Conservation (phyloP, 1,139 yeast species). For the Hansenula sp. region DNA sequence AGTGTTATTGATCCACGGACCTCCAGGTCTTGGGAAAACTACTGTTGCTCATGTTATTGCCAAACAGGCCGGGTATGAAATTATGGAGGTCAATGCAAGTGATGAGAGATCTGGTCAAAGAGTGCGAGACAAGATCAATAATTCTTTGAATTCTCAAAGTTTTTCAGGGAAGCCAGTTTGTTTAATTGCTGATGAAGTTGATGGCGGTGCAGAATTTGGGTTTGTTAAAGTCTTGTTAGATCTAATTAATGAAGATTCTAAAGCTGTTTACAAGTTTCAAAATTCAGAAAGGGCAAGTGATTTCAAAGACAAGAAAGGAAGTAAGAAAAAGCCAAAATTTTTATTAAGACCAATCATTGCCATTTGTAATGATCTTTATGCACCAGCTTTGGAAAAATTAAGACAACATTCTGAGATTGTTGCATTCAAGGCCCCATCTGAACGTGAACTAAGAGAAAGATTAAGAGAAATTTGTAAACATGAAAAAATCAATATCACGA, state of each 20-base stretch:
- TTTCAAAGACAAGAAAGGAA: conserved; percentile 19
- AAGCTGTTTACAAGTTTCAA: conserved; percentile 35
- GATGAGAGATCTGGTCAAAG: conserved; percentile 66
- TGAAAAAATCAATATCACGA: conserved; percentile 37
- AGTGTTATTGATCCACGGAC: conserved; percentile 78
- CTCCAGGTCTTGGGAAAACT: conserved; percentile 96
- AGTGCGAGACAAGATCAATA: conserved; percentile 59
- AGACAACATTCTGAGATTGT: conserved; percentile 73
- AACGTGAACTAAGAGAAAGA: conserved; percentile 43
- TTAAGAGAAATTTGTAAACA: conserved; percentile 45
- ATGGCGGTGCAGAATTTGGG: conserved; percentile 83
- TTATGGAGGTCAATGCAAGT: conserved; percentile 86
- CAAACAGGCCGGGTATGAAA: conserved; percentile 73
- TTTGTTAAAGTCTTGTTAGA: conserved; percentile 68
- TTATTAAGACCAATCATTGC: conserved; percentile 85
- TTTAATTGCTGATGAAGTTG: conserved; percentile 84
- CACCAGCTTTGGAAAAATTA: conserved; percentile 67
- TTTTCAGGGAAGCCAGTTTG: conserved; percentile 72
- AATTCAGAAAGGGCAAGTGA: conserved; percentile 14
- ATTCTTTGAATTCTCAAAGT: conserved; percentile 63
- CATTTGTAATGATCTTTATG: conserved; percentile 83
- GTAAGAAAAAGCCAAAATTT: conserved; percentile 32
- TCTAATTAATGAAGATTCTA: conserved; percentile 54
- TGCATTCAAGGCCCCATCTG: conserved; percentile 57
- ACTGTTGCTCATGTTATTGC: conserved; percentile 85